Evolutionary conservation across 2,329 filamentous ascomycete species (phyloP).

Genomic region (Magnaporthiopsis incrustans): DNA sequence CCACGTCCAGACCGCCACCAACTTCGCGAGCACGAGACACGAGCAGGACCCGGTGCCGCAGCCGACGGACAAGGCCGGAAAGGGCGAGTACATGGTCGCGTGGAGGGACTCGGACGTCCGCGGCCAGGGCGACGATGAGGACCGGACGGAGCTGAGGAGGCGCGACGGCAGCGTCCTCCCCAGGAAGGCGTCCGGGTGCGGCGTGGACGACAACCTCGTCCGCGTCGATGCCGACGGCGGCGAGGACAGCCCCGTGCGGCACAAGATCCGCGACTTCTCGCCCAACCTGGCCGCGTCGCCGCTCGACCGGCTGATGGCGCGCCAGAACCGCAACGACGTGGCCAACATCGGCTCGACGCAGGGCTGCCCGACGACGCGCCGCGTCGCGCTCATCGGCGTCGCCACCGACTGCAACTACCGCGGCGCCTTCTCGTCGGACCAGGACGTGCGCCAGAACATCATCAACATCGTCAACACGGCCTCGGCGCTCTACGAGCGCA

Average conservation of each 20-base stretch:
- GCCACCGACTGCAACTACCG: slow-evolving; percentile 92
- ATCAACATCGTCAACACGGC: slow-evolving; percentile 80
- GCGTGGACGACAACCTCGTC: slow-evolving; percentile 30
- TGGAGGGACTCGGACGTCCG: slow-evolving; percentile 85
- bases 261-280: slow-evolving; percentile 1
- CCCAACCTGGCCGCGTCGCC: neutral
- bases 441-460: slow-evolving; percentile 63
- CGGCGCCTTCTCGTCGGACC: slow-evolving; percentile 56
- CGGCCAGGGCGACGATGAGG: slow-evolving; percentile 41
- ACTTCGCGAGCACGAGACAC: slow-evolving; percentile 66
- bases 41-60: slow-evolving; percentile 60
- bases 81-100: slow-evolving; percentile 74
- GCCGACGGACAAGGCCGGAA: slow-evolving; percentile 28
- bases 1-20: slow-evolving; percentile 69
- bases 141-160: slow-evolving; percentile 20
- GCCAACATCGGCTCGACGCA: slow-evolving; percentile 75
- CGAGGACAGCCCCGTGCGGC: slow-evolving; percentile 50
- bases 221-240: slow-evolving; percentile 45
- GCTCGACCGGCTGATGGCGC: slow-evolving; percentile 8
- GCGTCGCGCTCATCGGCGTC: slow-evolving; percentile 83
- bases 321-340: slow-evolving; percentile 35
- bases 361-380: slow-evolving; percentile 83
- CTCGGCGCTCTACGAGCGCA: slow-evolving; percentile 77
- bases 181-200: slow-evolving; percentile 17
- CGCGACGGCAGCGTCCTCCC: slow-evolving; percentile 29